These are phyloP conservation scores for Leccinum fallax DNA, from an alignment of 1,284 basidiomycete species.

Conservation along the genomic window DNA sequence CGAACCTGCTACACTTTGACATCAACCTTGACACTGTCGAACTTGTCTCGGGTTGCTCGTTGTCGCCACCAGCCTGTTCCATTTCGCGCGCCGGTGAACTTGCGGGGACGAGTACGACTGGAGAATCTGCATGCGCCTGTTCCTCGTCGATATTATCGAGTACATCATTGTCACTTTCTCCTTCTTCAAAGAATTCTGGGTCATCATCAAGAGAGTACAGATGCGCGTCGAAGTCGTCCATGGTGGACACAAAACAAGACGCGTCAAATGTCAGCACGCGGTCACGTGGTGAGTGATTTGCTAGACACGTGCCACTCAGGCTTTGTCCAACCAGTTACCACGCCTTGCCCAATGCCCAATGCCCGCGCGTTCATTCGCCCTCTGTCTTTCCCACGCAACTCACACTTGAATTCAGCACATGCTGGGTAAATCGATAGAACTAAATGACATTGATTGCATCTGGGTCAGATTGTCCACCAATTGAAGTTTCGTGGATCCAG, in stretches of 20 bases:
- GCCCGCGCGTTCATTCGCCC: no score
- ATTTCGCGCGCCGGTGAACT: constrained; percentile 8
- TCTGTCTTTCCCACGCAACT: background rate
- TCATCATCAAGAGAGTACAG: constrained; percentile 27
- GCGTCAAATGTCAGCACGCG: background rate
- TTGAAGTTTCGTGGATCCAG: no score
- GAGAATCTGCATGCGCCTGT: background rate
- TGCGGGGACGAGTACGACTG: constrained; percentile 18
- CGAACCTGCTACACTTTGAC: constrained; percentile 22
- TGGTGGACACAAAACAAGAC: constrained; percentile 9
- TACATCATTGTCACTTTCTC: constrained; percentile 24
- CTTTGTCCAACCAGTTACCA: no score
- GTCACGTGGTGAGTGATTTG: constrained; percentile 14
- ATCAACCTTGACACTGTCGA: constrained; percentile 3
- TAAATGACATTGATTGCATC: background rate
- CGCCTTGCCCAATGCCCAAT: no score
- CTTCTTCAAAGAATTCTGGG: constrained; percentile 7
- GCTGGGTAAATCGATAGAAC: background rate
- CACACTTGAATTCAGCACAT: no score
- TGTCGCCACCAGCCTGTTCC: background rate
- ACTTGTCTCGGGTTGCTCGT: background rate
- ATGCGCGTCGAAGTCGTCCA: constrained; percentile 31
- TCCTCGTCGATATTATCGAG: constrained; percentile 28
- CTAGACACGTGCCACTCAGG: background rate
- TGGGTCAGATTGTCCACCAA: background rate